Base-by-base conservation (phyloP, 2,329 filamentous ascomycete species). In the Penicillium capsulatum region DNA sequence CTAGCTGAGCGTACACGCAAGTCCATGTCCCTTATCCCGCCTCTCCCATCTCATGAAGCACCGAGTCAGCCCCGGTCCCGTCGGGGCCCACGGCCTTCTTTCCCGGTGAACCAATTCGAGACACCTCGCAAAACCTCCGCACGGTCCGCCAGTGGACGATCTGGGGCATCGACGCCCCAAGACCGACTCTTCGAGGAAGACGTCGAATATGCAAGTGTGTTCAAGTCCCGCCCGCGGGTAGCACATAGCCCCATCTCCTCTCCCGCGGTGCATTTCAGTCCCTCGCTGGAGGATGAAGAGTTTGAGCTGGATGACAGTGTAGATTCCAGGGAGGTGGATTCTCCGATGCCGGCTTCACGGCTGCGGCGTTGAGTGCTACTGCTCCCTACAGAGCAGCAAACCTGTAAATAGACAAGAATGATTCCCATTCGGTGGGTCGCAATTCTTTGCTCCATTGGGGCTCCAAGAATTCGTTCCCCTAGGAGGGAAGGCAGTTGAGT, bases 181-280 rank as follows among this genome's bases (percentile, higher is more conserved):
- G 83, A 91, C 56, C 77, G 83, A 48, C 66, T 94, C 28, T 81
- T 94, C 17, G 74, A 74, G 11, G 75, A 82, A 38, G 81, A 87
- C 50, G 73, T 76, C 3, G 87, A 94, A 44, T 85, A 88, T 62
- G 83, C 85, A 43, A 84, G 83, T 17, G 83, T 95, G 1, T 96
- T 96, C 61, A 86, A 83, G 66, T 90, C 86, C 48, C 69, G 90
- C 49, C 90, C 90, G 0, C 84, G 81, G 63, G 80, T 96, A 50
- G 82, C 83, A 48, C 78, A 79, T 8, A 94, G 88, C 60, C 88
- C 89, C 2, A 61, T 80, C 16, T 51, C 60, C 9, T 66, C 66
- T 0, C 66, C 66, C 4, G 58, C 58, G 26, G 63, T 67, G n/a
- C 62, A 66, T 55, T 44, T 63, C 11, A 55, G 54, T 24, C 53